Base-by-base conservation (phyloP, 1,284 basidiomycete species). In the Ustilago crameri region DNA sequence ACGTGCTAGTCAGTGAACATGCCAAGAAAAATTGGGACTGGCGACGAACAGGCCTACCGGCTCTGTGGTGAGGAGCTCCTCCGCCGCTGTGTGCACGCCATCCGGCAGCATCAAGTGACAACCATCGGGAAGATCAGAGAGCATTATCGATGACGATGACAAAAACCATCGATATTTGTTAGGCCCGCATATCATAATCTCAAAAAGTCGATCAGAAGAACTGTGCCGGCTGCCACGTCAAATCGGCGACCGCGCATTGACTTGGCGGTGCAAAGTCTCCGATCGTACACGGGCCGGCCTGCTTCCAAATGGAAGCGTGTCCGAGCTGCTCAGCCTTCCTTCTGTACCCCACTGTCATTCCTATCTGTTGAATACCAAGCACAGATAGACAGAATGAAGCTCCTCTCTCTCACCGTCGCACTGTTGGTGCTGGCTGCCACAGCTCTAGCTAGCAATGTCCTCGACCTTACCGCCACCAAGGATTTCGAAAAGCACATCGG, bases 401-500 rank as follows among this genome's bases (percentile, higher is more conserved):
- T 72, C 20, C 50, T 72, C 22, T 59, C 49, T 22, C 30, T 67
- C 18, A 38, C 56, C 1, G 15, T 67, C 34, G 60, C 64, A 20
- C 34, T 72, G 49, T 51, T 67, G 30, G 60, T 65, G 32, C 45
- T 72, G 58, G 64, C 51, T 20, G 59, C 60, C 50, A 60, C 64
- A 4, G 55, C 59, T 5, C 47, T 72, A 23, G 72, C 71, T 20
- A 49, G 72, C 52, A 78, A 79, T 48, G 80, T 81, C 10, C 53
- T 80, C 47, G 80, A 82, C 38, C 66, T 82, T 38, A 82, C 80
- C 23, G 57, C 70, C 42, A 79, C 74, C 17, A 70, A 69, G 49
- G 72, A 67, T 43, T 82, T 76, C 44, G 65, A 82, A 17, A 70
- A 64, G 37, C 46, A 67, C 35, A 70, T 82, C 27, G 80, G 79